These are phyloP conservation scores for Epichloe gansuensis DNA, from an alignment of 2,329 filamentous ascomycete genomes.

Conservation along the genomic window DNA sequence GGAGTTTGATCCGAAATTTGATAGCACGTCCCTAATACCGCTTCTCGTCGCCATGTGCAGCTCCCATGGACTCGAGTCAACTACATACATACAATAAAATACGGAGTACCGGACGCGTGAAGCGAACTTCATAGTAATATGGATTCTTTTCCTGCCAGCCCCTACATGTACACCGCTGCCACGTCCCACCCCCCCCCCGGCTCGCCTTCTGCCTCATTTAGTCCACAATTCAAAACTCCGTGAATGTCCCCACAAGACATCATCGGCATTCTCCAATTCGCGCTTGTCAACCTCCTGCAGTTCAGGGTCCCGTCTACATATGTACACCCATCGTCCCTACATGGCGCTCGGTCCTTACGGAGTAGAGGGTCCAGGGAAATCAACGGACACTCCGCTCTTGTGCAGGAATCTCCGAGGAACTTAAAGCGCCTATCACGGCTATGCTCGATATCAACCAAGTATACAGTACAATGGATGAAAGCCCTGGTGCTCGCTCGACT, in stretches of 20 bases:
- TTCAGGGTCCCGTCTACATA: neutral
- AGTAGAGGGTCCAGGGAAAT: neutral
- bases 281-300: neutral
- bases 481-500: neutral
- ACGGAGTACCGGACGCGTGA: too few relatives aligned
- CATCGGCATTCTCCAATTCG: neutral
- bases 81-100: neutral
- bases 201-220: neutral
- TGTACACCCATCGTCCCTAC: neutral
- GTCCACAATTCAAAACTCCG: constrained; percentile 2
- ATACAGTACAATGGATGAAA: too few relatives aligned
- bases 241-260: neutral
- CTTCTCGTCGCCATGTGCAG: neutral
- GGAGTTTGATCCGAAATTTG: neutral
- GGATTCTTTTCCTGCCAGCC: neutral
- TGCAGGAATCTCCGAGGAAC: neutral
- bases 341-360: neutral
- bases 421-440: neutral
- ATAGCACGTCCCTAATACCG: neutral
- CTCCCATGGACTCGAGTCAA: neutral
- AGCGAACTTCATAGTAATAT: too few relatives aligned
- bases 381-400: neutral
- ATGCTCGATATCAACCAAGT: neutral
- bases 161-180: neutral
- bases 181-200: neutral